phyloP scores from a whole-genome alignment of 164 flowering plant species.

The Santalum album region DNA sequence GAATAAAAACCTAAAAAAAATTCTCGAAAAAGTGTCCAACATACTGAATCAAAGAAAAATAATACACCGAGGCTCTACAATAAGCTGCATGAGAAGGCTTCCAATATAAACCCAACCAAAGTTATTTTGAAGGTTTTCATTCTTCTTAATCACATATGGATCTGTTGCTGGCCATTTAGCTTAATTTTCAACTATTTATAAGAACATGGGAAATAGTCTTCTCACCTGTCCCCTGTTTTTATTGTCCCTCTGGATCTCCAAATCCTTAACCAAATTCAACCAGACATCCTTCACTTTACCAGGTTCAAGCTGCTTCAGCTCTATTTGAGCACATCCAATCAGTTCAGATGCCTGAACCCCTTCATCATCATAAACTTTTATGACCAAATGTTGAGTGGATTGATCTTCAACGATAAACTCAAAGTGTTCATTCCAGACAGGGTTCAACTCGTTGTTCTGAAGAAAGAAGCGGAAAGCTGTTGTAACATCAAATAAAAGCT shows the following conservation, averaged over 20 bases:
- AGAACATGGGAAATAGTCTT: neutral
- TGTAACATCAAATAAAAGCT: conserved; percentile 2
- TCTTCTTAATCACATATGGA: no score
- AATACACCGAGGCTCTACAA: no score
- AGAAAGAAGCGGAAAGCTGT: conserved; percentile 5
- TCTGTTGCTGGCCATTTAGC: no score
- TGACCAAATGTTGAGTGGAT: conserved; percentile 79
- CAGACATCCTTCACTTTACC: conserved; percentile 97
- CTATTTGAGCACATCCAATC: conserved; percentile 76
- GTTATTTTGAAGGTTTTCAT: no score
- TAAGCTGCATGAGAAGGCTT: no score
- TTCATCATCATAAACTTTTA: conserved; percentile 81
- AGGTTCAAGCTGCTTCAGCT: conserved; percentile 66
- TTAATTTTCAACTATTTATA: no score
- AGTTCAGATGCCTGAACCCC: conserved; percentile 90
- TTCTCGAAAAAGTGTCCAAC: no score
- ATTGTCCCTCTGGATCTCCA: conserved; percentile 87
- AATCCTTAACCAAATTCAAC: conserved; percentile 93
- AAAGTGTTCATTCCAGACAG: conserved; percentile 96
- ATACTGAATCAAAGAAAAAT: no score
- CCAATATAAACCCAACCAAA: no score
- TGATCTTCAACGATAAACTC: conserved; percentile 87
- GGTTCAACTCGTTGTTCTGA: conserved; percentile 91
- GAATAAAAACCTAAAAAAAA: no score
- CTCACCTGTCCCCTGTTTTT: conserved; percentile 90